Evolutionary conservation across 768 basidiomycete genomes (phyloP).

Genomic region (Leccinum boreale): DNA sequence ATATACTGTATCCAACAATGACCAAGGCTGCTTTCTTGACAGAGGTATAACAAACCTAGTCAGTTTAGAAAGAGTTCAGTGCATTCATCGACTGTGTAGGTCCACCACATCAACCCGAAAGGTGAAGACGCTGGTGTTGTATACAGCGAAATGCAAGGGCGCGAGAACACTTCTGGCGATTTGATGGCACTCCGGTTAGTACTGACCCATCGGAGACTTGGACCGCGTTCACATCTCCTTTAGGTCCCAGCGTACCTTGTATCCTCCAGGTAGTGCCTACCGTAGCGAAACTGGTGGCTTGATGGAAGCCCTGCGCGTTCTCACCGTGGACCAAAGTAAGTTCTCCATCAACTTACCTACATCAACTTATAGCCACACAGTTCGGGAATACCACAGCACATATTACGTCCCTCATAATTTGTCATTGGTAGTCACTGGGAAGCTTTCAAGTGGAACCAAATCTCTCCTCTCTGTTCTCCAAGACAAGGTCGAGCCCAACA

Average conservation of each 20-base stretch:
- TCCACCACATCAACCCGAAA: constrained; percentile 91
- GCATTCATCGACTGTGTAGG: constrained; percentile 41
- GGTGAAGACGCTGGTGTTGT: constrained; percentile 95
- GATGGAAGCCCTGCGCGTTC: constrained; percentile 83
- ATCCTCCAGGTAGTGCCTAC: constrained; percentile 82
- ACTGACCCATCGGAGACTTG: neutral
- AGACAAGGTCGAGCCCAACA: constrained; percentile 75
- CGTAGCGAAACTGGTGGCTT: constrained; percentile 96
- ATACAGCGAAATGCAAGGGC: constrained; percentile 95
- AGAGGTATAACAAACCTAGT: constrained; percentile 39
- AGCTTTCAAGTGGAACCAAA: constrained; percentile 69
- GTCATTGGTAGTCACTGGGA: constrained; percentile 84
- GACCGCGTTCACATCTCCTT: neutral
- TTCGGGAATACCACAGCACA: constrained; percentile 81
- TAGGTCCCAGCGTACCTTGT: constrained; percentile 77
- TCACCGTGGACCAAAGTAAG: constrained; percentile 87
- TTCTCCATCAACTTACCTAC: constrained; percentile 2
- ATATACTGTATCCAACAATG: constrained; percentile 94
- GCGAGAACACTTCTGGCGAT: constrained; percentile 90
- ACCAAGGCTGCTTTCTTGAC: constrained; percentile 79
- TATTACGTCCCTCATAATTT: constrained; percentile 96
- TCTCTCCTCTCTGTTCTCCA: constrained; percentile 83
- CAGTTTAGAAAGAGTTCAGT: neutral
- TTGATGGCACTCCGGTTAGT: constrained; percentile 82
- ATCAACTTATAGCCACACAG: constrained; percentile 40